Evolutionary conservation across 352 stramenopile species (phyloP).

Genomic region (Globisporangium spiculum): DNA sequence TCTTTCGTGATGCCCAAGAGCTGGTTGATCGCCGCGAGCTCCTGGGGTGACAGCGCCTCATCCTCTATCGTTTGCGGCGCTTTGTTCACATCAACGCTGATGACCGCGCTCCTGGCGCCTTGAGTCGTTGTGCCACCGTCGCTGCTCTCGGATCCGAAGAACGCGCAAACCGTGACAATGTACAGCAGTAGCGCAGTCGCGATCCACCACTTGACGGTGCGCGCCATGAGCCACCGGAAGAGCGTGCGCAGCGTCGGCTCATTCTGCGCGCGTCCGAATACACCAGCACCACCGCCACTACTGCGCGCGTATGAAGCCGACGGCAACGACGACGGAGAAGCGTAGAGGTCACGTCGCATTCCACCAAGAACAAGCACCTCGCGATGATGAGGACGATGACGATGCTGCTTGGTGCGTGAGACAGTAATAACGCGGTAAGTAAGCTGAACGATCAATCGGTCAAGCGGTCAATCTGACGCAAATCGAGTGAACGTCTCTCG

Average conservation of each 20-base stretch:
- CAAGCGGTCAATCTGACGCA: neutral
- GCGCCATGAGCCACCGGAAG: constrained; percentile 12
- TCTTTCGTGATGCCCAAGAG: constrained; percentile 9
- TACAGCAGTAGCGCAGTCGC: constrained; percentile 11
- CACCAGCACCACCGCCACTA: neutral
- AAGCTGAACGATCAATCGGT: neutral
- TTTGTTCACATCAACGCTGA: constrained; percentile 3
- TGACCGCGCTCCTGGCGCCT: neutral
- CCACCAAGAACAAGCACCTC: neutral
- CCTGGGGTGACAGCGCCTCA: neutral
- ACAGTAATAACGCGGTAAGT: neutral
- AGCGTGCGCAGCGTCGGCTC: constrained; percentile 12
- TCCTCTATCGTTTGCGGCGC: neutral
- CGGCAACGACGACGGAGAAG: neutral
- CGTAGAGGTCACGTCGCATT: neutral
- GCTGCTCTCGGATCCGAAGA: constrained; percentile 4
- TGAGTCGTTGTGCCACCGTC: neutral
- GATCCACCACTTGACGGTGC: constrained; percentile 13
- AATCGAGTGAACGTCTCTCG: neutral
- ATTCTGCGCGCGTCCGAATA: constrained; percentile 1
- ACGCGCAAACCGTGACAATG: constrained; percentile 7
- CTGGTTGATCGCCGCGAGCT: constrained; percentile 17
- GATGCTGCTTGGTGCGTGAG: neutral
- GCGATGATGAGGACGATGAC: neutral
- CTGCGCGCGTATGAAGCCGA: constrained; percentile 3